Evolutionary conservation across 345 rosid species (phyloP).

Genomic region (Aurinia saxatilis): DNA sequence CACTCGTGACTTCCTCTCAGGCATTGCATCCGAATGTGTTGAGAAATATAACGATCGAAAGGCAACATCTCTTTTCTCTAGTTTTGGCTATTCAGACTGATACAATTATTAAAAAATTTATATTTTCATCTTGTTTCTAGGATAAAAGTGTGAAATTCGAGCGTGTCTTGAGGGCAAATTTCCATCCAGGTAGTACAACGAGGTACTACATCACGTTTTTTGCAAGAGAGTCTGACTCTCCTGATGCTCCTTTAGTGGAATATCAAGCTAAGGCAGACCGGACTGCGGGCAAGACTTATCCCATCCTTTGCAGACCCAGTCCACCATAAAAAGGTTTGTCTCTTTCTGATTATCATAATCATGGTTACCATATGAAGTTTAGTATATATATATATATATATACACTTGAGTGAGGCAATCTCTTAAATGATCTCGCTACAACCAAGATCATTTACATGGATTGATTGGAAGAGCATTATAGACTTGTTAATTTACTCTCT

Average conservation of each 20-base stretch:
- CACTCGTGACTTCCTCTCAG: not conserved
- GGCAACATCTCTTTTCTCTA: no score
- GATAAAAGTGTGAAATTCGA: not conserved
- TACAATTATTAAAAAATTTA: no score
- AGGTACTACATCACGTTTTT: constrained; percentile 15
- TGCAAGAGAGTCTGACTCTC: constrained; percentile 5
- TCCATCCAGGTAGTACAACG: not conserved
- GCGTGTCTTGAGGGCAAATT: constrained; percentile 4
- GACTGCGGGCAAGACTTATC: not conserved
- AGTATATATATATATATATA: no score
- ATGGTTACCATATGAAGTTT: no score
- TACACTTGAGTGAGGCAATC: no score
- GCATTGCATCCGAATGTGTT: not conserved
- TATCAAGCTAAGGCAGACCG: constrained; percentile 3
- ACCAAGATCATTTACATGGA: no score
- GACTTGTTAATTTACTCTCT: no score
- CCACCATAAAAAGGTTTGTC: not conserved
- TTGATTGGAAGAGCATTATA: no score
- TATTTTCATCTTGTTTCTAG: no score
- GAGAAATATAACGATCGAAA: not conserved
- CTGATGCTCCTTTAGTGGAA: not conserved
- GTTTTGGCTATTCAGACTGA: no score
- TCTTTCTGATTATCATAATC: no score
- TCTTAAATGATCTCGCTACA: no score
- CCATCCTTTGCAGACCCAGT: constrained; percentile 14